Conservation (phyloP, 2,329 filamentous ascomycete genomes). For the Exserohilum rostratum region DNA sequence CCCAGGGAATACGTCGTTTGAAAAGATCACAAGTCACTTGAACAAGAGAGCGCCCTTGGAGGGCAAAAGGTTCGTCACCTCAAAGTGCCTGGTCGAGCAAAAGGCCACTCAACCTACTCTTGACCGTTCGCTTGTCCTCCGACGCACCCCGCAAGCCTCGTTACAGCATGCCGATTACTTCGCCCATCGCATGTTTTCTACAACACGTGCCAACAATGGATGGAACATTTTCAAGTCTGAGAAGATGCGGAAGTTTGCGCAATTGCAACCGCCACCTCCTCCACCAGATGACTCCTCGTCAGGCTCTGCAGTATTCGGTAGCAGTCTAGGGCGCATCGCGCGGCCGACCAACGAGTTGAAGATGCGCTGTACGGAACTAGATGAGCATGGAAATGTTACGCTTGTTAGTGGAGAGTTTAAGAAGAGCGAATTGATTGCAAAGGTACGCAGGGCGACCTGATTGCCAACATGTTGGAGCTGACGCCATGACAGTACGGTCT, state of each 20-base stretch:
- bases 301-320: conserved; percentile 48
- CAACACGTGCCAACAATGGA: conserved; percentile 13
- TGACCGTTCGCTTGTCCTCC: background rate
- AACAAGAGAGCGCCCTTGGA: background rate
- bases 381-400: conserved; percentile 89
- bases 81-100: conserved; percentile 3
- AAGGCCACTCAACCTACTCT: conserved; percentile 1
- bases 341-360: conserved; percentile 85
- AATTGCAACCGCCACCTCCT: conserved; percentile 64
- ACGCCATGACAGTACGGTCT: conserved; percentile 73
- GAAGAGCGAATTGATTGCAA: conserved; percentile 95
- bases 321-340: conserved; percentile 69
- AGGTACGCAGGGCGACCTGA: conserved; percentile 58
- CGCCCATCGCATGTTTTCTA: conserved; percentile 14
- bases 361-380: conserved; percentile 91
- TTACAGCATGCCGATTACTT: background rate
- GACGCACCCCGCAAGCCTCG: background rate
- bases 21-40: background rate
- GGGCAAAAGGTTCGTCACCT: conserved; percentile 12
- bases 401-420: conserved; percentile 95
- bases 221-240: conserved; percentile 38
- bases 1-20: background rate
- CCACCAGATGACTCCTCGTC: conserved; percentile 62
- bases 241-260: conserved; percentile 49
- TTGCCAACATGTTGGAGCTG: background rate